Evolutionary conservation across 1,139 yeast species (phyloP), one percentile per base, ranked within the genome.

Genomic region (Maudiozyma humilis): DNA sequence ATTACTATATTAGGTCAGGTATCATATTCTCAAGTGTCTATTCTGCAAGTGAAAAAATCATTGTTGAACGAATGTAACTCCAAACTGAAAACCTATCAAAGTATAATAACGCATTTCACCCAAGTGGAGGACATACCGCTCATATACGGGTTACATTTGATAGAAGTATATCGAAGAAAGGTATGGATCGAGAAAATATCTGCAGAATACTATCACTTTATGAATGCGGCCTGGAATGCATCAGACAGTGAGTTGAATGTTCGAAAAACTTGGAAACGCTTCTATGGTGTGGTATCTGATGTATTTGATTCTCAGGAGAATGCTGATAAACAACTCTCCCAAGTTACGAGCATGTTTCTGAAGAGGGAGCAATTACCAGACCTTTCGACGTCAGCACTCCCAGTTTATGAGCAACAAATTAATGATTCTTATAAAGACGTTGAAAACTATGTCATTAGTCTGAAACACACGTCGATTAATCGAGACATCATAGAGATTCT

Each of bases 41-140:
- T 52, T 2, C 35, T 57, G n/a, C 51, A 53, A 8, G 44, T 58
- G 10, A 56, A 57, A 25, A 62, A 59, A 16, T 56, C 60, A 17
- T 52, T 76, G 39, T 54, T 64, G 10, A 48, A 50, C 12, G 60
- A 63, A 2, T 51, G 69, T 32, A 61, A 59, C 34, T 53, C 53
- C 7, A 56, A 57, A 25, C 52, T 73, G 32, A 63, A 64, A 50
- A 41, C 61, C 55, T 56, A 73, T 58, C 71, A 79, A 65, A 57
- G 66, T 41, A 44, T 66, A 61, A 72, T 75, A 61, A 55, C 66
- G 31, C 45, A 59, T 44, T 65, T 75, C 12, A 74, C 75, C 15
- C 66, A 66, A 33, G 79, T 86, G 1, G 72, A 80, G 15, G 96
- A 87, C 58, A 61, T 88, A 42, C 96, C 97, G 0, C 65, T 86